Conservation (phyloP, 2,329 filamentous ascomycete species). For the Neofusicoccum ribis region DNA sequence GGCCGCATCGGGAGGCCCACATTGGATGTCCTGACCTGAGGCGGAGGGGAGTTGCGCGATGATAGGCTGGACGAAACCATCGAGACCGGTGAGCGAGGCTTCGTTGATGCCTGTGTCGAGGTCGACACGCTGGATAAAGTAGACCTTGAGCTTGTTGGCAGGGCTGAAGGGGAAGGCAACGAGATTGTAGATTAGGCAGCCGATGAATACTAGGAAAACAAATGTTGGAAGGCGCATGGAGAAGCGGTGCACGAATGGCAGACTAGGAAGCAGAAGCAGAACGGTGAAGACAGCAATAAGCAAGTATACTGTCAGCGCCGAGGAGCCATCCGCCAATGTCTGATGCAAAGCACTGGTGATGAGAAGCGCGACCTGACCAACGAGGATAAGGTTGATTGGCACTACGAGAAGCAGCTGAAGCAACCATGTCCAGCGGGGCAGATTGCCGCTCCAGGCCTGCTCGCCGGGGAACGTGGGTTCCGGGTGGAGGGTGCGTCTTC, state of each 20-base stretch:
- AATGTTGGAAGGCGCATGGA: conserved; percentile 80
- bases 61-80: conserved; percentile 51
- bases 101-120: conserved; percentile 68
- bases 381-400: conserved; percentile 73
- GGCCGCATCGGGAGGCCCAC: conserved; percentile 40
- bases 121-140: conserved; percentile 79
- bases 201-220: conserved; percentile 69
- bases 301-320: conserved; percentile 70
- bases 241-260: conserved; percentile 84
- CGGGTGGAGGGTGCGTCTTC: neutral
- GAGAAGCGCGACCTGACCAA: conserved; percentile 74
- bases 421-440: conserved; percentile 86
- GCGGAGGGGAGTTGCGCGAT: conserved; percentile 71
- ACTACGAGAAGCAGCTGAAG: conserved; percentile 79
- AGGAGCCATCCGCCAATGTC: conserved; percentile 80
- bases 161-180: conserved; percentile 84
- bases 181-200: conserved; percentile 82
- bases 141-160: conserved; percentile 78
- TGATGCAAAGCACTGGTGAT: conserved; percentile 72
- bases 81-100: conserved; percentile 53
- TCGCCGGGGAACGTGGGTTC: conserved; percentile 48
- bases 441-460: conserved; percentile 77
- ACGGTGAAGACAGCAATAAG: conserved; percentile 67
- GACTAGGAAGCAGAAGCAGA: conserved; percentile 71
- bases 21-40: conserved; percentile 55